Evolutionary conservation across 176 grass and related monocot genomes (phyloP).

Genomic region (Triticum turgidum): DNA sequence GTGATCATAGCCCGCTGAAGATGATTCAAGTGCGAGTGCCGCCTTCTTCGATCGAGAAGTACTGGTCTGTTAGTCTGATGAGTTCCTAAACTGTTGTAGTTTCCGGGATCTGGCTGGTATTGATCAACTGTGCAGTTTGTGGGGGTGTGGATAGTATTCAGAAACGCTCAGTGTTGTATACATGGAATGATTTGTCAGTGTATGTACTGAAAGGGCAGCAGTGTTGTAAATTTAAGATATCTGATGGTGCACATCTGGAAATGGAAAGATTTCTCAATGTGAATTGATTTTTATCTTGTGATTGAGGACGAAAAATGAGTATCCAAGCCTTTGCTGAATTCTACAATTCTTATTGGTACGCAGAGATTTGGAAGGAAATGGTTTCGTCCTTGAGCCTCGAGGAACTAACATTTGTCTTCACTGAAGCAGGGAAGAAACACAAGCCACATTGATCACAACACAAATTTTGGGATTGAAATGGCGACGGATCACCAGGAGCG

Average conservation of each 20-base stretch:
- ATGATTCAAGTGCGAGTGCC: not conserved
- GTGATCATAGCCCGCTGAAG: constrained; percentile 14
- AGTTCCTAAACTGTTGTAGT: not conserved
- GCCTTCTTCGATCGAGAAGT: not conserved
- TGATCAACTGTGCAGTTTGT: not conserved
- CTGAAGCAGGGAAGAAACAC: not conserved
- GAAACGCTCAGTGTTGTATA: not conserved
- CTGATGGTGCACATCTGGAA: not conserved
- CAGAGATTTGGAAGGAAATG: not conserved
- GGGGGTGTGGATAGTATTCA: not conserved
- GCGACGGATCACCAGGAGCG: not conserved
- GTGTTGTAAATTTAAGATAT: not conserved
- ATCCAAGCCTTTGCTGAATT: not conserved
- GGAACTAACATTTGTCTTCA: not conserved
- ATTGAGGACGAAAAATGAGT: too few species aligned
- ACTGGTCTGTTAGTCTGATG: not conserved
- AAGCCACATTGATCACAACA: not conserved
- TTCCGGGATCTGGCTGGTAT: not conserved
- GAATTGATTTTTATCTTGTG: not conserved
- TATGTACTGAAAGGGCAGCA: not conserved
- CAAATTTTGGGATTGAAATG: constrained; percentile 28
- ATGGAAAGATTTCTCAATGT: not conserved
- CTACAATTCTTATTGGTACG: not conserved
- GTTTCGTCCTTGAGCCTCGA: too few species aligned
- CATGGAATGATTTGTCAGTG: not conserved